Evolutionary conservation across 208 protist species (phyloP), one percentile per base, ranked within the genome.

Genomic region (Trypanosomatidae sp.): DNA sequence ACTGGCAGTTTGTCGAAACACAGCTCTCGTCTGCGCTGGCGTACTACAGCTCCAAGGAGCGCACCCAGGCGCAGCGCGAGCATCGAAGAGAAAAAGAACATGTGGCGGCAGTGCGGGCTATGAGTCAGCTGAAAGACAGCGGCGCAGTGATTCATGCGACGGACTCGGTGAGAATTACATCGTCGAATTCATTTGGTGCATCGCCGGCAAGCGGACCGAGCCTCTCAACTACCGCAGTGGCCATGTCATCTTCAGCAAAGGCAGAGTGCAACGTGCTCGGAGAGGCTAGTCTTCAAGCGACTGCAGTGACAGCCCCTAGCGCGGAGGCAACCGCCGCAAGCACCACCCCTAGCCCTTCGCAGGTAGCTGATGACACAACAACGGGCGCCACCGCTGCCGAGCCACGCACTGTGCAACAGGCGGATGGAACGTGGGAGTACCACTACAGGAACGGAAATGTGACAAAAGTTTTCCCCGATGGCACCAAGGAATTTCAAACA

Each of bases 391-490:
- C 46, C 41, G 64, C 25, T 1, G n/a, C 41, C 10, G 89, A 88
- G 36, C 89, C 89, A 7, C 66, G 72, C 13, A 76, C 76, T 30
- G 72, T 80, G n/a, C 86, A 91, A 66, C 82, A 86, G 44, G 36
- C 65, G 6, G 90, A 94, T 75, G 92, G 92, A 5, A 90, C 84
- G 22, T 95, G 89, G 90, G 85, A 93, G 67, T 96, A 94, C 62
- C 62, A 69, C 17, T 96, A 95, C 84, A 55, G 56, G 53, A 94
- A 84, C 80, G 90, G 90, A 30, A 84, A 91, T 62, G 70, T 89
- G 25, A 92, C 89, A 1, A 71, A 86, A 22, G 73, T 89, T 3
- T 67, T 71, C 47, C 79, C 77, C 36, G 82, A 92, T 66, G 91
- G 91, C 8, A 93, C 83, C 25, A 80, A 88, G 62, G 77, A 93